Evolutionary conservation across 495 filamentous ascomycete genomes (phyloP), one percentile per base, ranked within the genome.

Genomic region (Tuber melanosporum): DNA sequence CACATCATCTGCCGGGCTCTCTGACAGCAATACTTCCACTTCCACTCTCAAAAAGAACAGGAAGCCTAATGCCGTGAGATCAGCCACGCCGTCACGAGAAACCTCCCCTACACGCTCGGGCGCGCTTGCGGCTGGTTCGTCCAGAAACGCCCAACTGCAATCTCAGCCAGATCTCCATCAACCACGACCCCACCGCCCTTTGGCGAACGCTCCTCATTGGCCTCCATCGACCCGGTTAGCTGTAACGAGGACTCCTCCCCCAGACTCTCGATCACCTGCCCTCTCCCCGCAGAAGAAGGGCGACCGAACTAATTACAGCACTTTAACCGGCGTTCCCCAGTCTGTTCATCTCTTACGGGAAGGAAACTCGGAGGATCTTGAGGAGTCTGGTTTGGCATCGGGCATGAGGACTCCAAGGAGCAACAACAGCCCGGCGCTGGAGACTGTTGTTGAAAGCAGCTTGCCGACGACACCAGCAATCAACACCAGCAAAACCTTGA

Each of bases 401-500:
- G 90, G 89, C 71, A 89, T 90, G 85, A 86, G 87, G 82, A 91
- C 90, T 52, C 89, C 90, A 87, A 90, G 94, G 70, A 91, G 89
- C 81, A 91, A 90, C 73, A 89, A 87, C 77, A 88, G 88, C 36
- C 90, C 92, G 26, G 89, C 89, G 66, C 86, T 99, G 73, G 95
- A 97, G 84, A 99, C 95, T 0, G 95, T 99, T 44, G 91, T 97
- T 83, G 95, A 99, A 86, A 90, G 90, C 71, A 97, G 93, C 84
- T 88, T 93, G 78, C 91, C 94, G 43, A 89, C 90, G 43, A 93
- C 93, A 19, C 92, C 92, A 0, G 88, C 87, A 72, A 85, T 87
- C 83, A 82, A 89, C 82, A 84, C 76, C 84, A 75, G 73, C 86
- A 85, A 79, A 86, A 83, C 78, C 87, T 78, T 88, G 84, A 83